Percentiles rank a stretch among this genome's conserved stretches.
Conservation (phyloP, 148 eudicot genomes). For the Vaccinium vitisidaea region DNA sequence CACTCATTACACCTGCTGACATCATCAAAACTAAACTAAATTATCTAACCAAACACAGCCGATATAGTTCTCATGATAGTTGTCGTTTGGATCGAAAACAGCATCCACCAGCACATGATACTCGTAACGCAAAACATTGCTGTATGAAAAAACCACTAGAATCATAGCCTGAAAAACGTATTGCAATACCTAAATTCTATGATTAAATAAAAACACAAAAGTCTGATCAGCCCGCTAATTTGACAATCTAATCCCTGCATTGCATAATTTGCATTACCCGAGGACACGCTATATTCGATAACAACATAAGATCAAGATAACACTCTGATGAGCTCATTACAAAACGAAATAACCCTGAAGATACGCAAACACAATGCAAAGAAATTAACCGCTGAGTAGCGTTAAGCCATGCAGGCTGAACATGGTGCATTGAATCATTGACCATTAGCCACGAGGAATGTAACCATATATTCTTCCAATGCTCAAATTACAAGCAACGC, state of each 20-base stretch:
- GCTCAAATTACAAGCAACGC: not conserved
- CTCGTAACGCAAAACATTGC: not conserved
- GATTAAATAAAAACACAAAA: not conserved
- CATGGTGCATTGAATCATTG: not conserved
- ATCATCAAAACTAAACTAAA: too few relatives aligned
- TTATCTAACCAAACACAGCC: too few relatives aligned
- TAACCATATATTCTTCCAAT: not conserved
- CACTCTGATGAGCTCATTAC: not conserved
- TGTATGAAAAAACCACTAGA: not conserved
- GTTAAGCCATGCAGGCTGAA: not conserved
- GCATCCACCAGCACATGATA: not conserved
- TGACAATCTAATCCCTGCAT: not conserved
- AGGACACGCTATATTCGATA: not conserved
- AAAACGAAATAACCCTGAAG: not conserved
- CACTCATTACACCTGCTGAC: too few relatives aligned
- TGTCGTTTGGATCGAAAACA: not conserved
- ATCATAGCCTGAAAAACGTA: too few relatives aligned
- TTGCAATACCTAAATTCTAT: not conserved
- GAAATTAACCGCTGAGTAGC: not conserved
- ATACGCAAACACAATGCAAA: not conserved
- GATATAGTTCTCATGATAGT: not conserved
- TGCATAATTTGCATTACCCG: not conserved
- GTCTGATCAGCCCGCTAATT: not conserved
- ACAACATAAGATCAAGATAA: not conserved
- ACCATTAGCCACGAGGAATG: not conserved